phyloP scores from a whole-genome alignment of 768 basidiomycete genomes.

The Leccinum longicurvipes region DNA sequence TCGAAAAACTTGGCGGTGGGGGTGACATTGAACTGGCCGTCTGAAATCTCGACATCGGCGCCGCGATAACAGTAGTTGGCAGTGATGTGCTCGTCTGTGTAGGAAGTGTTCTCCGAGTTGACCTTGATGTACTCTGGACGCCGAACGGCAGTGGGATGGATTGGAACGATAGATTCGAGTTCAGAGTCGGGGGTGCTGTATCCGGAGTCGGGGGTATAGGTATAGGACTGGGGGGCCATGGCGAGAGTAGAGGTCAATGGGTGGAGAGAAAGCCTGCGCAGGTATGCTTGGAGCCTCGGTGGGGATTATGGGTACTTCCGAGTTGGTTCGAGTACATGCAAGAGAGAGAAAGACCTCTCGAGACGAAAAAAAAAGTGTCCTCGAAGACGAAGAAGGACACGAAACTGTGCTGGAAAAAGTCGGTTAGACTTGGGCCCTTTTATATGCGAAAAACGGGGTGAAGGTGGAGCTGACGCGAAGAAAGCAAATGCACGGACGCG shows the following conservation, averaged over 20 bases:
- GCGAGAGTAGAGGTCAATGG: conserved; percentile 33
- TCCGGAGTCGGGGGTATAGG: conserved; percentile 43
- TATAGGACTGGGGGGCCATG: conserved; percentile 49
- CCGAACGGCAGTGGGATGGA: conserved; percentile 86
- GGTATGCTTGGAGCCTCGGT: conserved; percentile 86
- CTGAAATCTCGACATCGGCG: conserved; percentile 61
- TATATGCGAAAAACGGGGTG: conserved; percentile 29
- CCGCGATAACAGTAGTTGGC: conserved; percentile 81
- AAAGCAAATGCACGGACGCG: background rate
- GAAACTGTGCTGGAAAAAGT: background rate
- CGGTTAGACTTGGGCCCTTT: conserved; percentile 9
- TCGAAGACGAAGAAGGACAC: background rate
- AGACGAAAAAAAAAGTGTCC: conserved; percentile 8
- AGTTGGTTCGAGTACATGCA: conserved; percentile 98
- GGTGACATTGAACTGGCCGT: conserved; percentile 75
- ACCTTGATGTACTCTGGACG: conserved; percentile 75
- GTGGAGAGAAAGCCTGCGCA: conserved; percentile 61
- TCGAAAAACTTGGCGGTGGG: conserved; percentile 81
- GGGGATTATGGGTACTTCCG: conserved; percentile 81
- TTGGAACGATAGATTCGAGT: conserved; percentile 62
- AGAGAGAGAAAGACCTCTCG: conserved; percentile 36
- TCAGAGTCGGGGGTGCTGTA: conserved; percentile 70
- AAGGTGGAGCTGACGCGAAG: too few relatives aligned
- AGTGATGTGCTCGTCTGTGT: conserved; percentile 80
- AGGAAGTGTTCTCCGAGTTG: conserved; percentile 75